phyloP scores from a whole-genome alignment of 345 rosid genomes.

The Kandelia obovata region DNA sequence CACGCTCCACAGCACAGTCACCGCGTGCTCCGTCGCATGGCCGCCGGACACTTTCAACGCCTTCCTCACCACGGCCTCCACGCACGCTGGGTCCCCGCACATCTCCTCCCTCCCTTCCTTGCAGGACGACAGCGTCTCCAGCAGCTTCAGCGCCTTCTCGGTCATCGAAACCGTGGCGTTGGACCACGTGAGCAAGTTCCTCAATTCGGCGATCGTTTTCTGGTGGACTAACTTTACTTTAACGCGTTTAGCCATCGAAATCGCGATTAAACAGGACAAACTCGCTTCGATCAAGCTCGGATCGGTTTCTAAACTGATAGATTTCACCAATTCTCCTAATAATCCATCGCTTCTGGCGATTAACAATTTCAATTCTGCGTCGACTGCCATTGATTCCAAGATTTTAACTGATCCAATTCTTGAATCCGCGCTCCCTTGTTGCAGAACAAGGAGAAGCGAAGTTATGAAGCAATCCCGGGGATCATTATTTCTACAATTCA shows the following conservation, averaged over 20 bases:
- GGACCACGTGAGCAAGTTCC: conserved; percentile 44
- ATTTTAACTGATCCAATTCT: conserved; percentile 52
- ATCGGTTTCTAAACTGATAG: conserved; percentile 37
- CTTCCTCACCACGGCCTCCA: conserved; percentile 62
- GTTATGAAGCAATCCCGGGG: conserved; percentile 29
- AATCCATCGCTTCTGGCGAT: conserved; percentile 54
- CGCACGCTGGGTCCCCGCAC: conserved; percentile 35
- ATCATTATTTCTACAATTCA: background rate
- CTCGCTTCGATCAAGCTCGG: conserved; percentile 44
- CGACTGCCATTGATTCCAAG: conserved; percentile 44
- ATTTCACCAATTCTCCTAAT: conserved; percentile 35
- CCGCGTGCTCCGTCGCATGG: conserved; percentile 77
- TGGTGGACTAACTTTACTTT: conserved; percentile 41
- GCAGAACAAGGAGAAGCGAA: conserved; percentile 45
- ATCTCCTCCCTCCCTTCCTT: conserved; percentile 67
- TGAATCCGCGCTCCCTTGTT: conserved; percentile 34
- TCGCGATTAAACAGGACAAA: conserved; percentile 51
- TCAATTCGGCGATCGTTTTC: conserved; percentile 36
- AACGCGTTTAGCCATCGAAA: conserved; percentile 50
- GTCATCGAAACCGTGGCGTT: conserved; percentile 30
- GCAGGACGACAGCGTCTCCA: conserved; percentile 53
- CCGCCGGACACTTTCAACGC: conserved; percentile 62
- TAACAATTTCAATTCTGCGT: conserved; percentile 41
- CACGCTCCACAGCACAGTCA: conserved; percentile 69
- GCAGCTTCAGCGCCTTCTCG: conserved; percentile 67